These are phyloP conservation scores for Colletotrichum euphorbiae DNA, from an alignment of 2,329 filamentous ascomycete species.

Conservation along the genomic window DNA sequence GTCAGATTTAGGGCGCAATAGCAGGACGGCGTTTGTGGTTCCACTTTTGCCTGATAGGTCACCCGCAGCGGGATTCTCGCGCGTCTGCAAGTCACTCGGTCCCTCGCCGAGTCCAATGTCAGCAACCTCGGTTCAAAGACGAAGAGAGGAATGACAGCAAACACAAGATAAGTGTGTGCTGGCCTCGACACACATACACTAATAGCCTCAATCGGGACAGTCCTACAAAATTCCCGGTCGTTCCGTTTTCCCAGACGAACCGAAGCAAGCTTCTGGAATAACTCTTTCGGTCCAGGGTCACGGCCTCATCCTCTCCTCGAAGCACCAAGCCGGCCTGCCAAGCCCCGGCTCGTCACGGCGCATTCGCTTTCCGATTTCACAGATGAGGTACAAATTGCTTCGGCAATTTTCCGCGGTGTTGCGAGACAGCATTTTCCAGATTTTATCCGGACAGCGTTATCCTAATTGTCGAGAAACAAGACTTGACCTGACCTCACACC, in stretches of 20 bases:
- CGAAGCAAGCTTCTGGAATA: conserved; percentile 18
- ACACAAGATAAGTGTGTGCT: no score
- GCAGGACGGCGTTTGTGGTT: no score
- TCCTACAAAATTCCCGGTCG: no score
- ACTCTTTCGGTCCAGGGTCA: conserved; percentile 11
- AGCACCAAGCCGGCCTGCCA: conserved; percentile 11
- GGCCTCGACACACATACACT: no score
- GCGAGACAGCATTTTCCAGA: neutral
- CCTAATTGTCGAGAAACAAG: neutral
- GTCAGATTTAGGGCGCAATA: no score
- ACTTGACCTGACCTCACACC: neutral
- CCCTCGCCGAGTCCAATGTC: neutral
- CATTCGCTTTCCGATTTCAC: no score
- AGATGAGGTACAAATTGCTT: neutral
- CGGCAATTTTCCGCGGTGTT: neutral
- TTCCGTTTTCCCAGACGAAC: neutral
- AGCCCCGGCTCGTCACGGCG: neutral
- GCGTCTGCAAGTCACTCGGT: conserved; percentile 6
- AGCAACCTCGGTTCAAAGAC: neutral
- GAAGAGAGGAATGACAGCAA: no score
- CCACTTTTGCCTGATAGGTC: no score
- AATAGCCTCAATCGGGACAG: no score
- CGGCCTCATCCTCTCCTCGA: neutral
- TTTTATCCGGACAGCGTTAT: neutral
- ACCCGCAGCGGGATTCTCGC: no score